A percentile compares a stretch with the other conserved stretches of the same genome.
These are phyloP conservation scores for Rutstroemia sp. DNA, from an alignment of 2,329 filamentous ascomycete species.

Conservation along the genomic window DNA sequence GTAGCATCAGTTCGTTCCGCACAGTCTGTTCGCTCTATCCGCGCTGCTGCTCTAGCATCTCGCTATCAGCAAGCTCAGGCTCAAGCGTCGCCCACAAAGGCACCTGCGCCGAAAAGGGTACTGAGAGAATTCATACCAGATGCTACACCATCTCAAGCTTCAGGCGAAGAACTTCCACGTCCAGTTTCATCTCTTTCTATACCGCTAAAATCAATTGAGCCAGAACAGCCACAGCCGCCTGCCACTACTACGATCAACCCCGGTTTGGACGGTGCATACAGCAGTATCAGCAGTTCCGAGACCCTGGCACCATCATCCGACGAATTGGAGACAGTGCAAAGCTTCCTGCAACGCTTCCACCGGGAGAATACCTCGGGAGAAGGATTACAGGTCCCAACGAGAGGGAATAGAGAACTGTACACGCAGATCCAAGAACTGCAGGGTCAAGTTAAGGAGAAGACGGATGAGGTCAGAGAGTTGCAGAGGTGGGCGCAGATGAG, in stretches of 20 bases:
- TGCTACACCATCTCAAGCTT: not conserved
- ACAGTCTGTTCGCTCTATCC: constrained; percentile 13
- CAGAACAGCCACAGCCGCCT: not conserved
- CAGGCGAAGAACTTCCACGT: not conserved
- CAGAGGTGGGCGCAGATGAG: constrained; percentile 39
- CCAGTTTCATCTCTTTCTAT: not conserved
- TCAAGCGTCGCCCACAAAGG: constrained; percentile 20
- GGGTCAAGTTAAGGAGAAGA: constrained; percentile 37
- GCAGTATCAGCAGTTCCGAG: constrained; percentile 1
- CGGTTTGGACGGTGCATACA: constrained; percentile 6
- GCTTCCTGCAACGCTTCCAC: not conserved
- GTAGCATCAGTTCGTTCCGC: constrained; percentile 19
- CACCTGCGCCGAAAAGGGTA: constrained; percentile 7
- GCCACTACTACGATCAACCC: not conserved
- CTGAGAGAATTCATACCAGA: constrained; percentile 7
- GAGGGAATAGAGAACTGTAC: constrained; percentile 24
- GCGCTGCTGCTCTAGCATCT: not conserved
- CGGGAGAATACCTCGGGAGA: too few species aligned
- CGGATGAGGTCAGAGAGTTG: constrained; percentile 40
- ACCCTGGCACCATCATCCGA: not conserved
- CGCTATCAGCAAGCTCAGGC: constrained; percentile 2
- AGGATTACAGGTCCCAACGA: too few species aligned
- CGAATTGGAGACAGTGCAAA: constrained; percentile 1
- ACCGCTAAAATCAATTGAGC: not conserved
- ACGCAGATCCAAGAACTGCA: constrained; percentile 43